Evolutionary conservation across 1,284 basidiomycete species (phyloP), one percentile per base, ranked within the genome.

Genomic region (Apiotrichum brassicae): DNA sequence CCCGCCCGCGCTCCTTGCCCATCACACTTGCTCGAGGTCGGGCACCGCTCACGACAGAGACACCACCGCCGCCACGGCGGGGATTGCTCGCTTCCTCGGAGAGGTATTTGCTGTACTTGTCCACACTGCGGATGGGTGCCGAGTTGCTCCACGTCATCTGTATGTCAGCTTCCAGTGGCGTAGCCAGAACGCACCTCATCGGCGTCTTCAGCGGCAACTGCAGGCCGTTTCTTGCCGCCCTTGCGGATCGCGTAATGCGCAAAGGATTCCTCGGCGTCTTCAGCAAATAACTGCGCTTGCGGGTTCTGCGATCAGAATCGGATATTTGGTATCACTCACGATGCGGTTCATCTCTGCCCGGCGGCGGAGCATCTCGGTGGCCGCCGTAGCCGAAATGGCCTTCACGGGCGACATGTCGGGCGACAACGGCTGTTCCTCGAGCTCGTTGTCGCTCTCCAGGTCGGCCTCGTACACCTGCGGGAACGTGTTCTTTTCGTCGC

Each of bases 401-500:
- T 34, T 8, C 14, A 14, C 43, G 18, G 54, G 42, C 8, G 46
- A 43, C 30, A 34, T 28, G n/a, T 12, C 4, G 12, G 9, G 46
- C 22, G 51, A 46, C 7, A 48, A 35, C 2, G 46, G 38, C 13
- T 53, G 43, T 20, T 58, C 59, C n/a, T 66, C 68, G 22, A 63
- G 56, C 18, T 67, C 67, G 26, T 61, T 54, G 30, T 69, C 67
- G 0, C 57, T 56, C 9, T 60, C 62, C 13, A 65, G 55, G 40
- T 62, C 62, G 16, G 55, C 46, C 9, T 64, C 56, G 37, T 67
- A 68, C 0, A 46, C 48, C 24, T 49, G 9, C 7, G 41, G 18
- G 52, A 68, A 69, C 11, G 52, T 62, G 40, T 66, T 68, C 8
- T 34, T 51, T 30, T 68, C 66, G 43, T 60, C 61, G 12, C 53